Evolutionary conservation across 768 basidiomycete species (phyloP), one percentile per base, ranked within the genome.

Genomic region (Mycena rosella): DNA sequence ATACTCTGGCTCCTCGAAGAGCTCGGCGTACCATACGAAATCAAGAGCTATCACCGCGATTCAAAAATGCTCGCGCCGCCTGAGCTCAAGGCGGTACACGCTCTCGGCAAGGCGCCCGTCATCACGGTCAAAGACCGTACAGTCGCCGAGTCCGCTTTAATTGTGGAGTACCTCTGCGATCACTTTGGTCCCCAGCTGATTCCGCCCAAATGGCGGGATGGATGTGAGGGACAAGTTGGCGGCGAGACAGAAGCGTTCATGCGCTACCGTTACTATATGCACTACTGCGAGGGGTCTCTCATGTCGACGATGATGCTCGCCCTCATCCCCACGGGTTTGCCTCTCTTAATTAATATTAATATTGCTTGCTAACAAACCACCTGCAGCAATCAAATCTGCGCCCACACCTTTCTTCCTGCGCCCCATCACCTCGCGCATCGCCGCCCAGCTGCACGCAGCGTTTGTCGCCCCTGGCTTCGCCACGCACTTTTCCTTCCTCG

Each of bases 1-100:
- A n/a, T n/a, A n/a, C 74, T 82, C 5, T 82, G 80, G 79, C 74
- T 81, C 17, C 71, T 82, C 62, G 83, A 85, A 68, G 85, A 86
- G 65, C 78, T 86, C 18, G 72, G 74, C 30, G 66, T 82, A 3
- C 75, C 78, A 7, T 82, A 82, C 63, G 74, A 78, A 38, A 73
- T 83, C 68, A 78, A 78, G 68, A 69, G 68, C 22, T 80, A 80
- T 60, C 56, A 76, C 34, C 78, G 78, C 24, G 40, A 57, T 18
- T 22, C 72, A n/a, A 32, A 51, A 6, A 47, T 51, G 32, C 62
- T 63, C 24, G 81, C 81, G 9, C 78, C 80, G 26, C 69, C 75
- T 42, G 78, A 79, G 64, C 70, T 81, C 24, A 71, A 66, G 40
- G 48, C 73, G 2, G 56, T 82, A 7, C 77, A 81, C 58, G 76